These are phyloP conservation scores for Clitopilus passeckerianus DNA, from an alignment of 768 basidiomycete genomes.

Conservation along the genomic window DNA sequence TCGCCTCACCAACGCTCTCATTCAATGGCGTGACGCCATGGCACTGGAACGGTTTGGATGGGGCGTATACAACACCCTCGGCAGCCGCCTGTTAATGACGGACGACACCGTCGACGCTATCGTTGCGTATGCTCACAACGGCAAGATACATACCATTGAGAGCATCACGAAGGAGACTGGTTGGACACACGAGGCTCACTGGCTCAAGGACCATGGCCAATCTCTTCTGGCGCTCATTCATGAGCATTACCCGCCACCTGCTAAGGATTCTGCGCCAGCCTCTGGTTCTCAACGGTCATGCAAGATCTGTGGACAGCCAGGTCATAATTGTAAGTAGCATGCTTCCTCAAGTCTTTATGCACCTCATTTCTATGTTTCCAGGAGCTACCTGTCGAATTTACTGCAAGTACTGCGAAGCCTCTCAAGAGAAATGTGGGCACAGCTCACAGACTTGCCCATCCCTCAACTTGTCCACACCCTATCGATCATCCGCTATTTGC, in stretches of 20 bases:
- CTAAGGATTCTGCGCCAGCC: neutral
- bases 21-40: slow-evolving; percentile 1
- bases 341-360: too few species aligned
- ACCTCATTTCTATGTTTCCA: neutral
- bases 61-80: neutral
- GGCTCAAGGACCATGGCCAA: neutral
- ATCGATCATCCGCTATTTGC: too few species aligned
- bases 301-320: neutral
- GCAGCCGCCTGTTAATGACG: slow-evolving; percentile 1
- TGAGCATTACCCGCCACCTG: neutral
- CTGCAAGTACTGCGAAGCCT: neutral
- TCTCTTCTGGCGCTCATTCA: neutral
- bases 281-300: neutral
- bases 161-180: slow-evolving; percentile 1
- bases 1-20: slow-evolving; percentile 1
- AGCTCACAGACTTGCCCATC: too few species aligned
- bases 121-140: neutral
- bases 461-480: too few species aligned
- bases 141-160: neutral
- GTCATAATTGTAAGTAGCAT: neutral
- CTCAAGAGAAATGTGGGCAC: too few species aligned
- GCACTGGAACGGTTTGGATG: neutral
- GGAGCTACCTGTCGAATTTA: neutral
- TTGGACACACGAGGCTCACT: neutral
- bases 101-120: neutral